phyloP scores from a whole-genome alignment of 805 yeast species.

The Lipomyces yamanashiensis region DNA sequence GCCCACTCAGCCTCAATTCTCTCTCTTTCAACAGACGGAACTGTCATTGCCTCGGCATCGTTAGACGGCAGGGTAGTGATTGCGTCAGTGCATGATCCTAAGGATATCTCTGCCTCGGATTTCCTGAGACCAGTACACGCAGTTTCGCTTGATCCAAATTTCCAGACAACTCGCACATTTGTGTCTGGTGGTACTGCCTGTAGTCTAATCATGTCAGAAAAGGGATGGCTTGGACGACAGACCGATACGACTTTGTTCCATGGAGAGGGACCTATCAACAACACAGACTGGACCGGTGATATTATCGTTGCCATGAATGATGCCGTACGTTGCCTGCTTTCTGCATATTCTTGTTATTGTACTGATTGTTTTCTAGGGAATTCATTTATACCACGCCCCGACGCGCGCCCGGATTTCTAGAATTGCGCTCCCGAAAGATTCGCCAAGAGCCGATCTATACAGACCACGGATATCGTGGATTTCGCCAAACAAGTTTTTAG shows the following conservation, averaged over 20 bases:
- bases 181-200: constrained; percentile 92
- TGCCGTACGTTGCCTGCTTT: constrained; percentile 57
- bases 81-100: constrained; percentile 66
- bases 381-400: constrained; percentile 59
- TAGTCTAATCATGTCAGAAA: constrained; percentile 69
- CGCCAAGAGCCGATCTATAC: constrained; percentile 73
- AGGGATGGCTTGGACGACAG: constrained; percentile 87
- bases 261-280: constrained; percentile 71
- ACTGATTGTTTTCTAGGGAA: constrained; percentile 19
- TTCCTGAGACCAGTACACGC: constrained; percentile 88
- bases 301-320: constrained; percentile 84
- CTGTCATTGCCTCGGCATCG: constrained; percentile 81
- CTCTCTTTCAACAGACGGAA: constrained; percentile 73
- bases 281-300: constrained; percentile 65
- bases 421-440: constrained; percentile 60
- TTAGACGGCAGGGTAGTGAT: constrained; percentile 89
- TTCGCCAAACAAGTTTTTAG: constrained; percentile 65
- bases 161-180: constrained; percentile 64
- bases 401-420: constrained; percentile 55
- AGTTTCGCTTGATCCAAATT: constrained; percentile 77
- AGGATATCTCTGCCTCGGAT: constrained; percentile 74
- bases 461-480: constrained; percentile 77
- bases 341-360: constrained; percentile 40
- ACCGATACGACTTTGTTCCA: constrained; percentile 67
- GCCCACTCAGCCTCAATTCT: constrained; percentile 87